Evolutionary conservation across 345 rosid species (phyloP).

Genomic region (Raphanus sativus): DNA sequence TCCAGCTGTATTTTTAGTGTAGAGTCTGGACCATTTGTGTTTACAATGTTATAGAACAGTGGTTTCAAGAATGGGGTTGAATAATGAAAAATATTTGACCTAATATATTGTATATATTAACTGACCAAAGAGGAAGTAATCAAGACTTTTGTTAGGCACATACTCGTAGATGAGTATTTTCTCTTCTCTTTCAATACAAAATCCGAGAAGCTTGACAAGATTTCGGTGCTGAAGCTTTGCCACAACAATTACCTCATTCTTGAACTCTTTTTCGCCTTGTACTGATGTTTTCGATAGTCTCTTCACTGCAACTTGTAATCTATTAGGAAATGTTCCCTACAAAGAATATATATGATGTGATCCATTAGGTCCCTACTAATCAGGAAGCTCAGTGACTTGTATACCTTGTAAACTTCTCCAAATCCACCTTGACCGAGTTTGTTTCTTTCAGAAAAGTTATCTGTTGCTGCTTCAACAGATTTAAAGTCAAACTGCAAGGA

Average conservation of each 20-base stretch:
- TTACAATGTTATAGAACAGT: neutral
- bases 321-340: slow-evolving; percentile 48
- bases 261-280: slow-evolving; percentile 54
- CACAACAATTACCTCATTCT: slow-evolving; percentile 52
- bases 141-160: slow-evolving; percentile 21
- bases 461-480: slow-evolving; percentile 25
- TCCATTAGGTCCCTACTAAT: neutral
- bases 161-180: slow-evolving; percentile 55
- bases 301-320: slow-evolving; percentile 54
- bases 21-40: slow-evolving; percentile 26
- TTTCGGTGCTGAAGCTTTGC: slow-evolving; percentile 61
- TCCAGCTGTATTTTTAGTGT: slow-evolving; percentile 15
- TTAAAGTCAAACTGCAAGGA: slow-evolving; percentile 23
- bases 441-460: slow-evolving; percentile 45
- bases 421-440: slow-evolving; percentile 71
- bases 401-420: slow-evolving; percentile 64
- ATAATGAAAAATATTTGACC: neutral
- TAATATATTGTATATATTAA: neutral
- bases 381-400: neutral
- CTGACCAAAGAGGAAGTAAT: slow-evolving; percentile 1
- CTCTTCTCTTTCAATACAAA: slow-evolving; percentile 31
- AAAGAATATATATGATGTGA: neutral
- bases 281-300: slow-evolving; percentile 46
- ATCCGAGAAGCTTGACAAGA: slow-evolving; percentile 45
- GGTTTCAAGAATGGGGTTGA: neutral